Base-by-base conservation (phyloP, 371 early-diverging fungal genomes). In the Rhizopus delemar region DNA sequence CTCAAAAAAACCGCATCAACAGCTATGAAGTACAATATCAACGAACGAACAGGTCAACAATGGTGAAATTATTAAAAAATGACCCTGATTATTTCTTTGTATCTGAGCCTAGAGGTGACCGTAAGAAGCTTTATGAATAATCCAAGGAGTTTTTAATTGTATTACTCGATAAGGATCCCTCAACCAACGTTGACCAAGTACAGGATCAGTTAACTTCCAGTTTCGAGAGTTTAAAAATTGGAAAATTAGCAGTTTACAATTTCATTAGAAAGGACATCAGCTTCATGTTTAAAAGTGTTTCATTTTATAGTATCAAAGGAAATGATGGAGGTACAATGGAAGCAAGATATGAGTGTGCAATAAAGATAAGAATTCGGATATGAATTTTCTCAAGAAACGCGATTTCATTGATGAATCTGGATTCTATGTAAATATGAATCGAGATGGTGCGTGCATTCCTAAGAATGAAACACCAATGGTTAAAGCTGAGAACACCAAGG, bases 321-420 rank as follows among this genome's bases (percentile, higher is more conserved):
- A 46, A 46, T 28, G 28, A 22, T 28, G 29, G 28, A 9, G 48
- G 28, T 22, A 22, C 5, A 9, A 28, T 46, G 1, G 8, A 53
- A 11, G 16, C 2, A 31, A 16, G 45, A 54, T 54, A 45, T 28
- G 13, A 45, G 9, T 54, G 55, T 45, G 55, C 41, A 5, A 4
- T 33, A 5, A 12, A 45, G 13, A 12, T 33, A 13, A 16, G 2
- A 41, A 41, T 16, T 41, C 43, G 11, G 55, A 48, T 36, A 29
- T 56, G 28, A 35, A 56, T 56, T 46, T 15, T 29, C 33, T 38
- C 3, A 48, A 48, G 3, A 59, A 43, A 36, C 53, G 60, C 15
- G 31, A 53, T 11, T 60, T 60, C 48, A 45, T 60, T 6, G 46
- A 60, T 12, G 60, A 60, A 53, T 31, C 53, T 28, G 60, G 36